Base-by-base conservation (phyloP, 805 yeast species). In the Metschnikowia colocasiae region DNA sequence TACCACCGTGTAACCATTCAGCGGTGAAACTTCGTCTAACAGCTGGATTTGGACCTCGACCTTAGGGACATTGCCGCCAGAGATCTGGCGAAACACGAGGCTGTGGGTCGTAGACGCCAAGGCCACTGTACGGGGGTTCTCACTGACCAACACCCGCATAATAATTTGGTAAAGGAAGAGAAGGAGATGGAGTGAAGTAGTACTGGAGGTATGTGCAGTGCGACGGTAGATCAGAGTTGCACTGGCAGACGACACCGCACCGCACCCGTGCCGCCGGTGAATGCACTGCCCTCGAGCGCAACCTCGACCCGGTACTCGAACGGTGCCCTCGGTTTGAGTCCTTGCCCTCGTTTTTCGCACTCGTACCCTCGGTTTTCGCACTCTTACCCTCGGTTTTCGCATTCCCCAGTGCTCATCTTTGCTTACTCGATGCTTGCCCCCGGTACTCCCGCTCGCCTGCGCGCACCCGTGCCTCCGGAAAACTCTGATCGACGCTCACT, bases 31-130 rank as follows among this genome's bases (percentile, higher is more conserved):
- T 26, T 62, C 61, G 19, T 58, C 56, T 39, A 68, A 65, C 15
- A 72, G 63, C 29, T 69, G 62, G 40, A 80, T 60, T 54, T 80
- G 83, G 38, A 79, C 81, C 25, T 73, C 53, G 69, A 76, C 58
- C 27, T 47, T 43, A 48, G 47, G 34, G 13, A 9, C 31, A 32
- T 18, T 40, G 12, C 41, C 40, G 13, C 35, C 45, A 20, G 37
- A 31, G 46, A 44, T 41, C 48, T 48, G 53, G 23, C 49, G 53
- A 26, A 56, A 54, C 2, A 50, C 46, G 37, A 56, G 56, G 23
- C 51, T 43, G 35, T 56, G 58, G 20, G 56, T 43, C n/a, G 47
- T 38, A 8, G 55, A 49, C 26, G 46, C 47, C 31, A 56, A 43
- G 15, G 59, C 59, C 22, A 56, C 31, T 12, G 53, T 50, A 19